Percentiles rank a stretch among this genome's conserved stretches.
Conservation (phyloP, 1,284 basidiomycete genomes). For the Ganoderma boninense region DNA sequence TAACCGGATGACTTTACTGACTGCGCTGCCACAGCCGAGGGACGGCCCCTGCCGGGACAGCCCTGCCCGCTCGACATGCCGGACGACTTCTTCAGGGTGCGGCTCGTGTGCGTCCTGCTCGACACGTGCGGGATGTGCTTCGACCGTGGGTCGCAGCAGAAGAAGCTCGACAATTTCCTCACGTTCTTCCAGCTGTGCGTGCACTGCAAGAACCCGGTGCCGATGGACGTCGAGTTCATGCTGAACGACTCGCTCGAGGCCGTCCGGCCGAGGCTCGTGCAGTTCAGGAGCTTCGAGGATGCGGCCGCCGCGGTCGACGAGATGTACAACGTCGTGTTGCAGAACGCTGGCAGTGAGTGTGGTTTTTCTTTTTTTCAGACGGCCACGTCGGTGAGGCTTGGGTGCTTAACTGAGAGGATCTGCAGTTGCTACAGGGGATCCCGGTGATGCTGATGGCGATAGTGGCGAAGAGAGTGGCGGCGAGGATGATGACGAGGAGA, state of each 20-base stretch:
- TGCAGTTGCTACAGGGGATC: constrained; percentile 51
- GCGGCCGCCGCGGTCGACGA: constrained; percentile 90
- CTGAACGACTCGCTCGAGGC: constrained; percentile 93
- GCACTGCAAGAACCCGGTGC: constrained; percentile 85
- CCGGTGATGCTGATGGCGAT: constrained; percentile 50
- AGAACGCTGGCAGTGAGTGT: constrained; percentile 63
- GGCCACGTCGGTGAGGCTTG: too few relatives aligned
- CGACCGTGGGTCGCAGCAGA: constrained; percentile 89
- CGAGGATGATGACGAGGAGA: constrained; percentile 54
- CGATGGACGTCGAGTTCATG: constrained; percentile 99
- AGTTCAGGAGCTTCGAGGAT: constrained; percentile 82
- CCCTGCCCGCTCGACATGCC: constrained; percentile 86
- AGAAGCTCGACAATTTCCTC: constrained; percentile 93
- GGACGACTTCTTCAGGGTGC: constrained; percentile 95
- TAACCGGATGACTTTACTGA: constrained; percentile 23
- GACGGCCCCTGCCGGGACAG: constrained; percentile 87
- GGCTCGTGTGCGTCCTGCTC: constrained; percentile 91
- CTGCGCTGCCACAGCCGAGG: constrained; percentile 68
- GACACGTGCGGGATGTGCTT: constrained; percentile 99
- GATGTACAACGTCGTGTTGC: constrained; percentile 76
- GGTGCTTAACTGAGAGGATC: background rate
- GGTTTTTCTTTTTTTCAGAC: too few relatives aligned
- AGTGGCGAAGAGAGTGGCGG: constrained; percentile 80
- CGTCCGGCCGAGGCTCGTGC: constrained; percentile 77
- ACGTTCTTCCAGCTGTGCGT: constrained; percentile 93